Evolutionary conservation across 2,329 filamentous ascomycete species (phyloP).

Genomic region (Ilyonectria sp.): DNA sequence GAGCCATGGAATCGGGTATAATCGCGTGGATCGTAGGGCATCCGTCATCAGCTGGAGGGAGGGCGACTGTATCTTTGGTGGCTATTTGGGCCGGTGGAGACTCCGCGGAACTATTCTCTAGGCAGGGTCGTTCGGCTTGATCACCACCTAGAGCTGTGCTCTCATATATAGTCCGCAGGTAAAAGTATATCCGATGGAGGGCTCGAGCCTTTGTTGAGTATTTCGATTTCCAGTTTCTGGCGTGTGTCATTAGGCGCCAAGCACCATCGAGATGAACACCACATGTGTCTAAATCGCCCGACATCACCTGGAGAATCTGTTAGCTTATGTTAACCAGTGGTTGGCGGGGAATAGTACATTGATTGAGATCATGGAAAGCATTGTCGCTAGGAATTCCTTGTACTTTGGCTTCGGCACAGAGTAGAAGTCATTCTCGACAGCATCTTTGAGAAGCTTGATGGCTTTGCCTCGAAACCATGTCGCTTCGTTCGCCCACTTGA

Average conservation of each 20-base stretch:
- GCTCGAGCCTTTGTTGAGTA: conserved; percentile 38
- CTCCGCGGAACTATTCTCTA: conserved; percentile 6
- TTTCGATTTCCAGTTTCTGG: conserved; percentile 35
- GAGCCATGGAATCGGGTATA: conserved; percentile 18
- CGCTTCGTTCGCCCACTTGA: conserved; percentile 39
- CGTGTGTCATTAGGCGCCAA: conserved; percentile 38
- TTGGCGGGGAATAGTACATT: conserved; percentile 32
- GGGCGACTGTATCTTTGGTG: background rate
- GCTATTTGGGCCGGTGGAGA: background rate
- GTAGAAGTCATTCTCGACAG: conserved; percentile 42
- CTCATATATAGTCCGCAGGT: conserved; percentile 44
- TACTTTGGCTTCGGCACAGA: conserved; percentile 40
- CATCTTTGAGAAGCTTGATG: conserved; percentile 41
- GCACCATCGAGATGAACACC: conserved; percentile 44
- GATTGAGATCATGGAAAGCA: conserved; percentile 49
- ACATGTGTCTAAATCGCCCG: conserved; percentile 44
- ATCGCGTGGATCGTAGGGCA: background rate
- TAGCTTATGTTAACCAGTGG: background rate
- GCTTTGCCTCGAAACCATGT: conserved; percentile 36
- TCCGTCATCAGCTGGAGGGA: conserved; percentile 17
- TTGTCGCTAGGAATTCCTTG: conserved; percentile 48
- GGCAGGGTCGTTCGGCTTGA: conserved; percentile 2
- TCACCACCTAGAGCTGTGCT: conserved; percentile 34
- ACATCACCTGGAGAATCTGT: conserved; percentile 40
- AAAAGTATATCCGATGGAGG: conserved; percentile 46